Evolutionary conservation across 345 rosid genomes (phyloP), one percentile per base, ranked within the genome.

Genomic region (Turnera subulata): DNA sequence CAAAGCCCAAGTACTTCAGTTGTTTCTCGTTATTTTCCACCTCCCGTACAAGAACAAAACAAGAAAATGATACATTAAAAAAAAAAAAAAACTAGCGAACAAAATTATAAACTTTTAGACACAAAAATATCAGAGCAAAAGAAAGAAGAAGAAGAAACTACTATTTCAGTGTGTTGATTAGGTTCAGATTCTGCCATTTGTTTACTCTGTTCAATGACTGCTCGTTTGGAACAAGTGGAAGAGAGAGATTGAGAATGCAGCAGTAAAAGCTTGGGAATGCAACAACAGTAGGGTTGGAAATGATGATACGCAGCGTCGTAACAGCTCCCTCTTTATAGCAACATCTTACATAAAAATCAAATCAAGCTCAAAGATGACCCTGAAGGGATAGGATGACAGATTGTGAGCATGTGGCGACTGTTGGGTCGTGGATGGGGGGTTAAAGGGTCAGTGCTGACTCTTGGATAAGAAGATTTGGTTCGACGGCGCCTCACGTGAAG

Each of bases 1-100:
- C 77, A 60, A 86, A 86, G 39, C 77, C 84, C 25, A 91, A 66
- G 78, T 86, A 81, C 65, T 80, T 78, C 21, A 86, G 84, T 12
- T 72, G 67, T 59, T 70, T 59, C 39, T 66, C 77, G 37, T 60
- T 53, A 16, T 71, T 75, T 52, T 50, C 67, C 29, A 37, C 72
- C 80, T 64, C 24, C 48, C 0, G 26, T 21, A 39, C 45, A 29
- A 19, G 6, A n/a, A 35, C 11, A 15, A n/a, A 5, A 22, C 1
- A 33, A 11, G 23, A 33, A 9, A 46, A 19, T 11, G 11, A n/a
- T 23, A 6, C 44, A 38, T 20, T 15, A 13, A 21, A 13, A 17
- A 2, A 46, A 23, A 62, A 13, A 2, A 11, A 10, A 35, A 20
- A 23, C 17, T 22, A 50, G n/a, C 14, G 15, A 24, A 4, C 2